A percentile compares a stretch with the other conserved stretches of the same genome.
phyloP scores from a whole-genome alignment of 768 basidiomycete species.

The Hygrocybe punicea region DNA sequence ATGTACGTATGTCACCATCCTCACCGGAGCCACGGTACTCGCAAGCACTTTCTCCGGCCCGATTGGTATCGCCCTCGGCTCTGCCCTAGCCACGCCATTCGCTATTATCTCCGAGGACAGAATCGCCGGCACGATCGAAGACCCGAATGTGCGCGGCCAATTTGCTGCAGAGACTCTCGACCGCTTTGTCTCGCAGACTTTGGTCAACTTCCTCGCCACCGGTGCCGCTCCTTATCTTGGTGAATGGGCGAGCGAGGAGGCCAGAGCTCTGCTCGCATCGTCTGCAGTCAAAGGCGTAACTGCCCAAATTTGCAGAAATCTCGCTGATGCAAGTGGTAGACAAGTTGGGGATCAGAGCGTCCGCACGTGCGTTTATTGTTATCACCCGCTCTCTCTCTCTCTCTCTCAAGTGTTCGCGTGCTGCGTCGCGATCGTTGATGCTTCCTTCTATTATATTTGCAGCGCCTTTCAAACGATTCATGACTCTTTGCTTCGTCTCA shows the following conservation, averaged over 20 bases:
- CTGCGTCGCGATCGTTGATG: too few species aligned
- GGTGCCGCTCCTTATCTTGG: slow-evolving; percentile 3
- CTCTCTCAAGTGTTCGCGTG: too few species aligned
- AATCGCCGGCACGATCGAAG: not conserved
- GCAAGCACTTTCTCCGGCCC: slow-evolving; percentile 3
- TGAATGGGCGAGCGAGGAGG: not conserved
- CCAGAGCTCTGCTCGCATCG: not conserved
- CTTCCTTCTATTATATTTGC: not conserved
- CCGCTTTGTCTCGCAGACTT: not conserved
- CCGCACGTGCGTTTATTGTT: not conserved
- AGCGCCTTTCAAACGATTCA: slow-evolving; percentile 1
- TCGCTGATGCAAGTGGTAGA: slow-evolving; percentile 1
- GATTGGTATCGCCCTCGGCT: slow-evolving; percentile 2
- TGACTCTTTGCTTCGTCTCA: not conserved
- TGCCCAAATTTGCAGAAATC: not conserved
- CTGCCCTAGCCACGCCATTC: not conserved
- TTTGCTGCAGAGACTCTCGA: slow-evolving; percentile 2
- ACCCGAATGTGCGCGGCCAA: not conserved
- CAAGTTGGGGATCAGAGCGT: not conserved
- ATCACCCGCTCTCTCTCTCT: not conserved
- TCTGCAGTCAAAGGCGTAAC: not conserved
- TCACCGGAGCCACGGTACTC: not conserved
- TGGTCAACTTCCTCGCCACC: slow-evolving; percentile 2
- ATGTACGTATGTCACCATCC: slow-evolving; percentile 3
- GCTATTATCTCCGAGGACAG: slow-evolving; percentile 4